phyloP scores from a whole-genome alignment of 2,329 filamentous ascomycete species.

The Aureobasidium lini region DNA sequence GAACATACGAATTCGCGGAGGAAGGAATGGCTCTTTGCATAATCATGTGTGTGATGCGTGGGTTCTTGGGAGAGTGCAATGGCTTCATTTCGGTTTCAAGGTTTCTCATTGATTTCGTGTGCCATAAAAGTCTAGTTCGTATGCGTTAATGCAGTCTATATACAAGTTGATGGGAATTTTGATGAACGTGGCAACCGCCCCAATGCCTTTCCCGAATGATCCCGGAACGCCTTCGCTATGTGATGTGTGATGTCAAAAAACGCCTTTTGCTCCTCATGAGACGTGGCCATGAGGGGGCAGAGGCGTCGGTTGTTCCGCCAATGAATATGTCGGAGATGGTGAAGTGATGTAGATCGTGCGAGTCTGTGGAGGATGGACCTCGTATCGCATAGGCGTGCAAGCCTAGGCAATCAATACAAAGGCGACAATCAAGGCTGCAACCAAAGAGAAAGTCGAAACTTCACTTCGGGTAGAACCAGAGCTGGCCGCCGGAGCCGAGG shows the following conservation, averaged over 20 bases:
- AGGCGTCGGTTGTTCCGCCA: not conserved
- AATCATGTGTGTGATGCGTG: not conserved
- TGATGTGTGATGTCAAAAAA: not conserved
- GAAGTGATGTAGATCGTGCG: not conserved
- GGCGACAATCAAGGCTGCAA: not conserved
- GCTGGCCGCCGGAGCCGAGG: not conserved
- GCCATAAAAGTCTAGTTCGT: slow-evolving; percentile 3
- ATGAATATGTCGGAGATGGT: not conserved
- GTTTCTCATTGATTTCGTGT: not conserved
- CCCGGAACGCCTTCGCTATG: slow-evolving; percentile 7
- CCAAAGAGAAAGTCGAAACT: not conserved
- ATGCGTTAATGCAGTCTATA: slow-evolving; percentile 6
- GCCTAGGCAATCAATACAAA: slow-evolving; percentile 7
- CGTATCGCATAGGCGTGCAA: not conserved
- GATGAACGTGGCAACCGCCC: not conserved
- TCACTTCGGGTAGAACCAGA: slow-evolving; percentile 5
- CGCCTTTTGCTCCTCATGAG: not conserved
- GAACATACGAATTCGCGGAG: not conserved
- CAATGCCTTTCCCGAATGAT: not conserved
- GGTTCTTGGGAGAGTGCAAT: too few relatives aligned
- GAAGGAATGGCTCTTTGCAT: too few relatives aligned
- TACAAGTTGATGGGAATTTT: not conserved
- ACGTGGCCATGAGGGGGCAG: not conserved
- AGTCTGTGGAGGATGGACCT: not conserved
- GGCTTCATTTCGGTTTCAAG: too few relatives aligned